phyloP scores from a whole-genome alignment of 345 rosid species.

The Zanthoxylum bungeanum region DNA sequence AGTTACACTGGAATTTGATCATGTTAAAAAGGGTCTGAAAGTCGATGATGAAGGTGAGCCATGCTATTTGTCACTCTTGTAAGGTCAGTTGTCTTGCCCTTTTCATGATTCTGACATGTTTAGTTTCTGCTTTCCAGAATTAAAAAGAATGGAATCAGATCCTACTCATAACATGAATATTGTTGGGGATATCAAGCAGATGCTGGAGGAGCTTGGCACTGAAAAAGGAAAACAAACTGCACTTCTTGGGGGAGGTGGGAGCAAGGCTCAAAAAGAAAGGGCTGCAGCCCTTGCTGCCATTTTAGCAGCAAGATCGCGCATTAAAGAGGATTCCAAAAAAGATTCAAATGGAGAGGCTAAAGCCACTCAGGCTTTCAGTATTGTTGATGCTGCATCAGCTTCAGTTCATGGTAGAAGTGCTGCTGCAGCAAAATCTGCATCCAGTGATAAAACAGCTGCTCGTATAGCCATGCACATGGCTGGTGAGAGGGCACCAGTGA shows the following conservation, averaged over 20 bases:
- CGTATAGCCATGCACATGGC: slow-evolving; percentile 95
- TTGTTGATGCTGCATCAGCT: slow-evolving; percentile 98
- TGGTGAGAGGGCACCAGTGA: slow-evolving; percentile 88
- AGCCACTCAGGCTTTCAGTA: slow-evolving; percentile 52
- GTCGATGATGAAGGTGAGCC: slow-evolving; percentile 79
- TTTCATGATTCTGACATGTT: slow-evolving; percentile 13
- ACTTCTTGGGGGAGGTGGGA: slow-evolving; percentile 92
- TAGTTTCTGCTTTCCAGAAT: slow-evolving; percentile 37
- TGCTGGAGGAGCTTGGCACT: slow-evolving; percentile 89
- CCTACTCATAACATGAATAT: slow-evolving; percentile 73
- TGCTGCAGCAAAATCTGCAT: slow-evolving; percentile 79
- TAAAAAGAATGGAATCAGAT: slow-evolving; percentile 64
- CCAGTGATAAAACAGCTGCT: slow-evolving; percentile 85
- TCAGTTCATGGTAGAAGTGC: slow-evolving; percentile 96
- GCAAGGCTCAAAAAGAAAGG: slow-evolving; percentile 89
- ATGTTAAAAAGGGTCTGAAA: slow-evolving; percentile 71
- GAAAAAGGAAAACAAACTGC: slow-evolving; percentile 85
- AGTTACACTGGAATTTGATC: slow-evolving; percentile 81
- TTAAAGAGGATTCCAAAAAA: slow-evolving; percentile 59
- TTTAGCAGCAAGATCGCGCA: slow-evolving; percentile 74
- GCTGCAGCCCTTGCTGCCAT: slow-evolving; percentile 88
- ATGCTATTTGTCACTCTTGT: neutral
- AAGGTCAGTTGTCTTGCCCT: slow-evolving; percentile 10
- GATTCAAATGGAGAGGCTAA: slow-evolving; percentile 49
- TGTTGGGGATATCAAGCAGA: slow-evolving; percentile 80